A percentile compares a stretch with the other conserved stretches of the same genome.
These are phyloP conservation scores for Pythium rhizo-oryzae DNA, from an alignment of 352 stramenopile species.

Conservation along the genomic window DNA sequence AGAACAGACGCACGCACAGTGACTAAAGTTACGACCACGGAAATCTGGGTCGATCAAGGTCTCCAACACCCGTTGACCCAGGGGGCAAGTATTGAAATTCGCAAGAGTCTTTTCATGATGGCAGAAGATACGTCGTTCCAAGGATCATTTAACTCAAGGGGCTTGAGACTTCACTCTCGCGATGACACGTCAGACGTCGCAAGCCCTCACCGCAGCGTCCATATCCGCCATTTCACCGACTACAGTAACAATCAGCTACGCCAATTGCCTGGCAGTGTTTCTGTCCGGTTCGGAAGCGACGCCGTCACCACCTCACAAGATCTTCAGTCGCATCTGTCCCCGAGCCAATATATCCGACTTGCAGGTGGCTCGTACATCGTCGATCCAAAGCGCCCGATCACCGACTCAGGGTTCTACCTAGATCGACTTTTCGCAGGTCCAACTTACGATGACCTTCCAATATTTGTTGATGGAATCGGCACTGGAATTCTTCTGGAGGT, in stretches of 20 bases:
- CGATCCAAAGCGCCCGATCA: conserved; percentile 37
- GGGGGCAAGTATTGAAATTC: conserved; percentile 48
- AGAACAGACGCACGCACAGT: conserved; percentile 54
- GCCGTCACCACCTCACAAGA: conserved; percentile 44
- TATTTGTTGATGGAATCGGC: conserved; percentile 55
- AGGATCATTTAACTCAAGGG: conserved; percentile 47
- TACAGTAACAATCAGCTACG: conserved; percentile 34
- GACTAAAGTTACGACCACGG: conserved; percentile 38
- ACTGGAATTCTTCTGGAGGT: conserved; percentile 50
- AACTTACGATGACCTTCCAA: conserved; percentile 51
- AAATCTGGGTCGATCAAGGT: conserved; percentile 51
- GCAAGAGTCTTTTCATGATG: conserved; percentile 47
- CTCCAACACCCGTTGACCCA: conserved; percentile 46
- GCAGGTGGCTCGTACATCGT: conserved; percentile 55
- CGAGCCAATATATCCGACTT: conserved; percentile 51
- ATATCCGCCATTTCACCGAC: conserved; percentile 61
- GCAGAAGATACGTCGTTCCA: conserved; percentile 52
- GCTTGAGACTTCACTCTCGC: conserved; percentile 47
- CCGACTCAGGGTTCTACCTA: conserved; percentile 42
- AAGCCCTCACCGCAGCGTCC: conserved; percentile 37
- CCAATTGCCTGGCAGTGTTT: conserved; percentile 49
- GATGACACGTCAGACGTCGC: conserved; percentile 44
- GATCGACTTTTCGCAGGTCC: conserved; percentile 51
- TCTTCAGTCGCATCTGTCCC: conserved; percentile 36
- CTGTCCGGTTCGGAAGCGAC: conserved; percentile 49